A percentile compares a stretch with the other conserved stretches of the same genome.
Evolutionary conservation across 2,329 filamentous ascomycete genomes (phyloP).

Genomic region (Apiospora koreana): DNA sequence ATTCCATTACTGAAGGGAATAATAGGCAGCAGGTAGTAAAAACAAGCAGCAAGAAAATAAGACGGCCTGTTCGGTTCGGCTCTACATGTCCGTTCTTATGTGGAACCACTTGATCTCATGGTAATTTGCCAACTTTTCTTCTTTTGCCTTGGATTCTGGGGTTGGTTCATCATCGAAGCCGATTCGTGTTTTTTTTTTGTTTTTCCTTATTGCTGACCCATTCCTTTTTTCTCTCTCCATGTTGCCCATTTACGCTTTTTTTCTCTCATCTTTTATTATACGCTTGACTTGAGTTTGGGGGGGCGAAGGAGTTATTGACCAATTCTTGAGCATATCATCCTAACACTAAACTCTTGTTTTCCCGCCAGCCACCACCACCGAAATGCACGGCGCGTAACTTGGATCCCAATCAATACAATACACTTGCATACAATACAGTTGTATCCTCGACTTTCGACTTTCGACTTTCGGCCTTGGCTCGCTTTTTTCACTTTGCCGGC

Average conservation of each 20-base stretch:
- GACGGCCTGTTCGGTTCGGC: slow-evolving; percentile 4
- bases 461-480: neutral
- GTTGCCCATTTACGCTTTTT: neutral
- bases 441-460: neutral
- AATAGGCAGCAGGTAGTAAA: no score
- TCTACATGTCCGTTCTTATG: slow-evolving; percentile 8
- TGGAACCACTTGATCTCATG: slow-evolving; percentile 12
- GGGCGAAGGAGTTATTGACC: neutral
- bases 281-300: neutral
- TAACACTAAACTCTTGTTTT: neutral
- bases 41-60: neutral
- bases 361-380: neutral
- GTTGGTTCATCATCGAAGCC: neutral
- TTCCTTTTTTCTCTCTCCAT: neutral
- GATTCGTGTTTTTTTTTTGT: slow-evolving; percentile 6
- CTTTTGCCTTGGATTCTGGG: neutral
- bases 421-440: neutral
- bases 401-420: neutral
- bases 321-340: neutral
- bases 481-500: neutral
- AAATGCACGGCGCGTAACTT: neutral
- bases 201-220: neutral
- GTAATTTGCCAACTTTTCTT: slow-evolving; percentile 13
- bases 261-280: neutral
- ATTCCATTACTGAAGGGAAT: no score